Percentiles rank a stretch among this genome's conserved stretches.
Evolutionary conservation across 371 early-diverging fungal genomes (phyloP).

Genomic region (Cladochytrium tenue): DNA sequence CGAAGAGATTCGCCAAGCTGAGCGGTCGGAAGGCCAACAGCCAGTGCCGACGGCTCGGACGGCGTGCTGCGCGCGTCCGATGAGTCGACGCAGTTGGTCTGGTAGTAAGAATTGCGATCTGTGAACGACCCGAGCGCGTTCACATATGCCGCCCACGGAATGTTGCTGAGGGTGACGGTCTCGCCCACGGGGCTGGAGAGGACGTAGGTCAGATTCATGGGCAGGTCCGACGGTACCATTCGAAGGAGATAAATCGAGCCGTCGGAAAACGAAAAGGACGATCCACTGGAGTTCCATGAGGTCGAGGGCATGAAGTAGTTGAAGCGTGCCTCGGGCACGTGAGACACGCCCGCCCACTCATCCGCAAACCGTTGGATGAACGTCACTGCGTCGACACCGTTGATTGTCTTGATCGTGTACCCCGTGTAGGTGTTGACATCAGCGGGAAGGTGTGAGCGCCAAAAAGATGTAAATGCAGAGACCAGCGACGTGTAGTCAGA

Average conservation of each 20-base stretch:
- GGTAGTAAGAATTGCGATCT: neutral
- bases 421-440: neutral
- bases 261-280: neutral
- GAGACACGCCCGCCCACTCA: slow-evolving; percentile 1
- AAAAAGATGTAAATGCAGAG: neutral
- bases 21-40: neutral
- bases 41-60: neutral
- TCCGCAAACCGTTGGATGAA: slow-evolving; percentile 18
- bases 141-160: neutral
- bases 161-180: neutral
- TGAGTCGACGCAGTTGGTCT: neutral
- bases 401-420: slow-evolving; percentile 4
- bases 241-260: neutral
- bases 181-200: neutral
- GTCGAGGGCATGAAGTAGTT: slow-evolving; percentile 10
- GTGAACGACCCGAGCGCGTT: neutral
- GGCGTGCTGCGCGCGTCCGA: neutral
- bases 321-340: slow-evolving; percentile 23
- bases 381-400: slow-evolving; percentile 15
- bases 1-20: neutral
- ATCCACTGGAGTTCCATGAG: neutral
- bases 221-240: neutral
- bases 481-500: neutral
- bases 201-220: neutral
- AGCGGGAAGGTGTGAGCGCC: neutral